Evolutionary conservation across 2,329 filamentous ascomycete species (phyloP).

Genomic region (Beauveria medogensis): DNA sequence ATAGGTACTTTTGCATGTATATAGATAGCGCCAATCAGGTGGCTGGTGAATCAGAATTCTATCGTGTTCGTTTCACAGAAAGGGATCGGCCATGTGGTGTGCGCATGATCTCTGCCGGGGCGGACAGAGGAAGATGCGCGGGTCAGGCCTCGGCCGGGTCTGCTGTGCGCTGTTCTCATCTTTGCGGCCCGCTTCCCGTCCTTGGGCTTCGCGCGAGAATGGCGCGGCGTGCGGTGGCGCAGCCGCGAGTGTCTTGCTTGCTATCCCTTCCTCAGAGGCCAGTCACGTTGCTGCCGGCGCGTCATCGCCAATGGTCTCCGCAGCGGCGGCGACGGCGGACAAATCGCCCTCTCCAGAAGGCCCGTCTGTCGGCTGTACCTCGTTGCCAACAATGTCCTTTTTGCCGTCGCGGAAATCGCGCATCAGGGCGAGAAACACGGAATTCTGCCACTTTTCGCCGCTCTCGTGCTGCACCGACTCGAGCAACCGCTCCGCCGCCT

Average conservation of each 20-base stretch:
- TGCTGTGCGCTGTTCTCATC: not conserved
- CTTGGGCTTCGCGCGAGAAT: not conserved
- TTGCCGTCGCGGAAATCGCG: slow-evolving; percentile 36
- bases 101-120: not conserved
- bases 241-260: not conserved
- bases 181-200: too few species aligned
- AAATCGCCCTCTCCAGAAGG: slow-evolving; percentile 6
- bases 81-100: not conserved
- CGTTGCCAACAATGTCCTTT: slow-evolving; percentile 35
- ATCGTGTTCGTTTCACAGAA: not conserved
- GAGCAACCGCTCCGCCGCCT: slow-evolving; percentile 34
- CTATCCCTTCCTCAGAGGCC: not conserved
- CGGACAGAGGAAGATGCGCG: not conserved
- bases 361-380: slow-evolving; percentile 27
- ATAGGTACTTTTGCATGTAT: not conserved
- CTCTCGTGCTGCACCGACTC: slow-evolving; percentile 36
- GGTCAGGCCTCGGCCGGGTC: not conserved
- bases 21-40: not conserved
- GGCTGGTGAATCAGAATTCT: not conserved
- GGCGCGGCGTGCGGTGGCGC: not conserved
- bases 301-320: not conserved
- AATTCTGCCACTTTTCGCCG: slow-evolving; percentile 40
- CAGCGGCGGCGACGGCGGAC: not conserved
- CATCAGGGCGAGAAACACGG: slow-evolving; percentile 36
- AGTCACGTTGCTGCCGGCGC: slow-evolving; percentile 5